phyloP scores from a whole-genome alignment of 345 rosid genomes.

The Brassica incana region DNA sequence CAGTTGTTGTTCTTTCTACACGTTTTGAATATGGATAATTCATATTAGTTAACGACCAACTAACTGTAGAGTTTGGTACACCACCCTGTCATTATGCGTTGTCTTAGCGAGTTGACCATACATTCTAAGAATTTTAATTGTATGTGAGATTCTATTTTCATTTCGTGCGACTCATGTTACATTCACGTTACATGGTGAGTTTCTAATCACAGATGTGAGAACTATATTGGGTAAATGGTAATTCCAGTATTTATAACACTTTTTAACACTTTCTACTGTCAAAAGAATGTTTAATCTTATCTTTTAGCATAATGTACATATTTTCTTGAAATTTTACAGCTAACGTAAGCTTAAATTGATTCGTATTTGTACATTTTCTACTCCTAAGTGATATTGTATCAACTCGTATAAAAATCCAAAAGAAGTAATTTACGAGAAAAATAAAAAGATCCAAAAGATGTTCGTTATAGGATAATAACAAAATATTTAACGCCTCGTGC shows the following conservation, averaged over 20 bases:
- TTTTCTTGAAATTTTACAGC: background rate
- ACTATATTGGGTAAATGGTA: background rate
- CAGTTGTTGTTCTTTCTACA: background rate
- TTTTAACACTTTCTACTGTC: background rate
- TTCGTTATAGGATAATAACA: background rate
- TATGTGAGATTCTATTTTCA: background rate
- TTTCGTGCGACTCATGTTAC: background rate
- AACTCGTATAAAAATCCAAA: no score
- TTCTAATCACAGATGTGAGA: background rate
- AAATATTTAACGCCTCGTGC: slow-evolving; percentile 32
- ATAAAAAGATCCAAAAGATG: background rate
- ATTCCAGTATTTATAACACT: background rate
- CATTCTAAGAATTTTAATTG: background rate
- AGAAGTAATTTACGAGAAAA: background rate
- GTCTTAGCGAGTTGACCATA: slow-evolving; percentile 13
- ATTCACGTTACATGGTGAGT: background rate
- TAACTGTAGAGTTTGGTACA: background rate
- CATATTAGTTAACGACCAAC: slow-evolving; percentile 3
- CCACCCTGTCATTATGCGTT: background rate
- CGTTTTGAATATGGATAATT: slow-evolving; percentile 25
- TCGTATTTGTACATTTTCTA: background rate
- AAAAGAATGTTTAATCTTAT: background rate
- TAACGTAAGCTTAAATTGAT: background rate
- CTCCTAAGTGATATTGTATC: background rate
- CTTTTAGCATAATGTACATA: background rate